These are phyloP conservation scores for Volvariella volvacea DNA, from an alignment of 1,284 basidiomycete genomes.

Conservation along the genomic window DNA sequence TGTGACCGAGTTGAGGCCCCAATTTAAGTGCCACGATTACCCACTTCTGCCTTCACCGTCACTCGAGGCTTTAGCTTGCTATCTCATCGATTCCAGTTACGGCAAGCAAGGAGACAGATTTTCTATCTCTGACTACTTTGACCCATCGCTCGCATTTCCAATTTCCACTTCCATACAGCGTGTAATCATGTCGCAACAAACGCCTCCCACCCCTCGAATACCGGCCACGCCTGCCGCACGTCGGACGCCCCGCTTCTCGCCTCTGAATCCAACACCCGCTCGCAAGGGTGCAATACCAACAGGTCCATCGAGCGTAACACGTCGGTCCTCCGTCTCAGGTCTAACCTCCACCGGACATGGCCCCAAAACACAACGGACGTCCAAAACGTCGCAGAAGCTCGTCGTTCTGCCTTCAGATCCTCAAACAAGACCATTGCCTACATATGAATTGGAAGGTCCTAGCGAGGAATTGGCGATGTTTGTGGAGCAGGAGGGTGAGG, in stretches of 20 bases:
- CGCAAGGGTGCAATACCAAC: too few relatives aligned
- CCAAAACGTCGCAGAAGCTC: conserved; percentile 89
- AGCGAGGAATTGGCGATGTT: conserved; percentile 56
- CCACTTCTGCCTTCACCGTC: too few relatives aligned
- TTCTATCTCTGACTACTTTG: too few relatives aligned
- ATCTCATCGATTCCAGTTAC: too few relatives aligned
- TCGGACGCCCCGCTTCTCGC: not conserved
- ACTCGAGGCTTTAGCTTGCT: too few relatives aligned
- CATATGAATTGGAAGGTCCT: conserved; percentile 29
- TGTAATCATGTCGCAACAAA: conserved; percentile 6
- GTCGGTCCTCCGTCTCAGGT: conserved; percentile 27
- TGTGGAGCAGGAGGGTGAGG: conserved; percentile 49
- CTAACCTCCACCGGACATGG: conserved; percentile 20
- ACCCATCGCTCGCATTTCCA: too few relatives aligned
- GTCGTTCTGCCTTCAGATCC: conserved; percentile 88
- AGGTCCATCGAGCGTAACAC: conserved; percentile 2
- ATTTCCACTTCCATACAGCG: too few relatives aligned
- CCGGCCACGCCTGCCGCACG: conserved; percentile 2
- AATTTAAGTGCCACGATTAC: too few relatives aligned
- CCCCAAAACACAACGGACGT: conserved; percentile 63
- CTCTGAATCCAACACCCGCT: conserved; percentile 1
- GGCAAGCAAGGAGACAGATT: too few relatives aligned
- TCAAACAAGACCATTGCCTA: conserved; percentile 73
- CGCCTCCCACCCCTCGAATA: not conserved
- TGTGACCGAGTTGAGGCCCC: too few relatives aligned